phyloP scores from a whole-genome alignment of 2,329 filamentous ascomycete genomes.

The Biscogniauxia mediterranea region DNA sequence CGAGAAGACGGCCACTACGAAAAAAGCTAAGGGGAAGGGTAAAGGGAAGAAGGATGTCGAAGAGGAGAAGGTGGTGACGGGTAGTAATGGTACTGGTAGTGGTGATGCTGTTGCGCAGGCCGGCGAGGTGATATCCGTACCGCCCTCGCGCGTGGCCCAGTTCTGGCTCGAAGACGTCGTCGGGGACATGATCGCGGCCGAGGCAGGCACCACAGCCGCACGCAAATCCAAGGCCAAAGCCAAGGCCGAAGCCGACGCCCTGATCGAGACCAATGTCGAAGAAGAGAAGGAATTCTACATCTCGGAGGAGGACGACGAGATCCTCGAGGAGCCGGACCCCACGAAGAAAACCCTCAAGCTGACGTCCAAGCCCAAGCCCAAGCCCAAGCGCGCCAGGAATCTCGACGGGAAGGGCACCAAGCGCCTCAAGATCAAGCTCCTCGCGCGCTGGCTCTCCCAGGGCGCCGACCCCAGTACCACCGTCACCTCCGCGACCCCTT shows the following conservation, averaged over 20 bases:
- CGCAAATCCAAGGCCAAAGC: not conserved
- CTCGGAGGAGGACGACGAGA: slow-evolving; percentile 27
- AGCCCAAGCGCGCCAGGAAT: not conserved
- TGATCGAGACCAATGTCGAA: not conserved
- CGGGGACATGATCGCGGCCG: too few relatives aligned
- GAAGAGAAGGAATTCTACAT: not conserved
- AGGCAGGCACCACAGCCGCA: not conserved
- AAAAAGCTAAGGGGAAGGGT: slow-evolving; percentile 16
- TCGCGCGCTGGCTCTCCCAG: slow-evolving; percentile 50
- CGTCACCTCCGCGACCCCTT: too few relatives aligned
- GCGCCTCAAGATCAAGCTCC: slow-evolving; percentile 60
- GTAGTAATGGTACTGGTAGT: not conserved
- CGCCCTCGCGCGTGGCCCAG: not conserved
- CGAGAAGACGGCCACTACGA: slow-evolving; percentile 14
- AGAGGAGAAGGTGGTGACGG: not conserved
- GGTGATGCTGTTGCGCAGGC: slow-evolving; percentile 1
- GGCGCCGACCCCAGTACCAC: too few relatives aligned
- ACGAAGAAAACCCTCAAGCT: slow-evolving; percentile 16
- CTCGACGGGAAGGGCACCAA: slow-evolving; percentile 36
- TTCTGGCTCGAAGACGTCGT: not conserved
- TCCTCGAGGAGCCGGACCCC: not conserved
- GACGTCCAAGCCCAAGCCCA: slow-evolving; percentile 35
- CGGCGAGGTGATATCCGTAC: slow-evolving; percentile 22
- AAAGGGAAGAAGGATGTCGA: not conserved
- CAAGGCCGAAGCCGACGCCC: not conserved